Conservation (phyloP, 1,284 basidiomycete species). For the Coniferiporia sulphurascens region DNA sequence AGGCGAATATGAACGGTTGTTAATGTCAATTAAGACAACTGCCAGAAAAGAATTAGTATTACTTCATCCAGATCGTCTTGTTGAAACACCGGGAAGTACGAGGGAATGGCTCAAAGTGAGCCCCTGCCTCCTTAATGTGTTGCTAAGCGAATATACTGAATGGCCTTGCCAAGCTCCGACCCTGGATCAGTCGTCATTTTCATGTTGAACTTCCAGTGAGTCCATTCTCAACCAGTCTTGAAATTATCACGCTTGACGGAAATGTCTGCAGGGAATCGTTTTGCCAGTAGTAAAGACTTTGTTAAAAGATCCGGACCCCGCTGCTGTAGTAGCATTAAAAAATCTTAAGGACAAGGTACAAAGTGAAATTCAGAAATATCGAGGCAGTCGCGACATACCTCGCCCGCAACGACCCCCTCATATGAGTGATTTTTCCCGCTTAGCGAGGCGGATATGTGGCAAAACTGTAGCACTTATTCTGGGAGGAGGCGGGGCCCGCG, state of each 20-base stretch:
- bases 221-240: conserved; percentile 15
- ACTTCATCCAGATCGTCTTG: conserved; percentile 87
- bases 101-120: conserved; percentile 91
- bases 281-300: conserved; percentile 58
- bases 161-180: conserved; percentile 61
- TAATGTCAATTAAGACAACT: conserved; percentile 94
- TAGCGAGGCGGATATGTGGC: conserved; percentile 89
- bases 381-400: conserved; percentile 60
- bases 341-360: conserved; percentile 91
- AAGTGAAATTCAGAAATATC: conserved; percentile 83
- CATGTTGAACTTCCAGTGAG: conserved; percentile 83
- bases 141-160: background rate
- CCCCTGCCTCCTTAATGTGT: conserved; percentile 1
- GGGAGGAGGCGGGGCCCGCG: conserved; percentile 94
- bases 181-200: conserved; percentile 92
- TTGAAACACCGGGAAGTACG: conserved; percentile 82
- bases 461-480: conserved; percentile 92
- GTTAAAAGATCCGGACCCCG: conserved; percentile 69
- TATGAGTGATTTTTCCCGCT: conserved; percentile 87
- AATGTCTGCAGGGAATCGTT: conserved; percentile 48
- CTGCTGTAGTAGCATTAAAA: conserved; percentile 85
- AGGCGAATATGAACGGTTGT: conserved; percentile 89
- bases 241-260: background rate
- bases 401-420: conserved; percentile 76
- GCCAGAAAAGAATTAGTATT: conserved; percentile 95